These are phyloP conservation scores for Phoma herbarum DNA, from an alignment of 2,329 filamentous ascomycete genomes.

Conservation along the genomic window DNA sequence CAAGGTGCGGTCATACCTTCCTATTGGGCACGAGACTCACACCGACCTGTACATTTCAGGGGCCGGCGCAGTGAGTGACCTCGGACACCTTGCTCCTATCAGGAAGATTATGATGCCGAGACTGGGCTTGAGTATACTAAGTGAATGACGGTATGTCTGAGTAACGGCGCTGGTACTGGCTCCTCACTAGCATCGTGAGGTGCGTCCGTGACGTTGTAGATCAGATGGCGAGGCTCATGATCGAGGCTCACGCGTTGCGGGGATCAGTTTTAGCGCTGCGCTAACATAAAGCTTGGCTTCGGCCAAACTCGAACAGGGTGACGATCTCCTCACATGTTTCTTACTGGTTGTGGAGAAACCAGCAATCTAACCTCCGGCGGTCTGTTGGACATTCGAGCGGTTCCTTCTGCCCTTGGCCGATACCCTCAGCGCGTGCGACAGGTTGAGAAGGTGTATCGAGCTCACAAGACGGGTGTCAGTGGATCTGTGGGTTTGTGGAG, in stretches of 20 bases:
- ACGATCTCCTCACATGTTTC: slow-evolving; percentile 1
- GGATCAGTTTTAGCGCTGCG: slow-evolving; percentile 5
- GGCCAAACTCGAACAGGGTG: not conserved
- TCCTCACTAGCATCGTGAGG: slow-evolving; percentile 18
- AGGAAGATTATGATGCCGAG: slow-evolving; percentile 8
- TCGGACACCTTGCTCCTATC: slow-evolving; percentile 1
- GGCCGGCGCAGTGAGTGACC: not conserved
- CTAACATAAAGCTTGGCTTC: slow-evolving; percentile 13
- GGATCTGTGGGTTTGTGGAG: slow-evolving; percentile 10
- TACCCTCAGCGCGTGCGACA: slow-evolving; percentile 14
- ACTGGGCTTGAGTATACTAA: slow-evolving; percentile 1
- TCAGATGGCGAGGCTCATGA: slow-evolving; percentile 19
- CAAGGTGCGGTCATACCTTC: slow-evolving; percentile 11
- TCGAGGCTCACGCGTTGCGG: slow-evolving; percentile 17
- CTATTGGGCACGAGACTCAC: slow-evolving; percentile 12
- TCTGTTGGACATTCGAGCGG: slow-evolving; percentile 1
- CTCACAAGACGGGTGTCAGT: slow-evolving; percentile 12
- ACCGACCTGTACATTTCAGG: slow-evolving; percentile 11
- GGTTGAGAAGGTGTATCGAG: slow-evolving; percentile 14
- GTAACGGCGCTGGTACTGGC: slow-evolving; percentile 14
- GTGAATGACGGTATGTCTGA: slow-evolving; percentile 17
- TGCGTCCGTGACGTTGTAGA: slow-evolving; percentile 20
- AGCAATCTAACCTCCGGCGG: slow-evolving; percentile 14
- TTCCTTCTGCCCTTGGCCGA: slow-evolving; percentile 5
- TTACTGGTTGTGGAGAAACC: slow-evolving; percentile 15